A percentile compares a stretch with the other conserved stretches of the same genome.
phyloP scores from a whole-genome alignment of 2,329 filamentous ascomycete species.

The Macrophomina phaseolina region DNA sequence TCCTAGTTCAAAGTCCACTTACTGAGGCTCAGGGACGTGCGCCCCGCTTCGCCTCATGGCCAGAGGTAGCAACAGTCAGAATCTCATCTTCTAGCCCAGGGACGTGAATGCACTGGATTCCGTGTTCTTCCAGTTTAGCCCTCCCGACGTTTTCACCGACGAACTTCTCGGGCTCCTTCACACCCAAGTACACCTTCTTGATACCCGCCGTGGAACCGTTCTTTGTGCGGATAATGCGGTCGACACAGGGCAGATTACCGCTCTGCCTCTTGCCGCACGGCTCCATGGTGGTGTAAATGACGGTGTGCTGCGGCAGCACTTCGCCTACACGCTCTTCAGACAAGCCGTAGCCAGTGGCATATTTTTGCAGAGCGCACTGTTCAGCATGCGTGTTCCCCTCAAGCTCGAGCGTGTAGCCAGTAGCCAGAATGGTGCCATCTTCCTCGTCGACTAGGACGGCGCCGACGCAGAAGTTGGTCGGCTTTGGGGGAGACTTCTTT shows the following conservation, averaged over 20 bases:
- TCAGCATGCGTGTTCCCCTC: slow-evolving; percentile 95
- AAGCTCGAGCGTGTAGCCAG: slow-evolving; percentile 90
- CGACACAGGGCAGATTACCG: slow-evolving; percentile 77
- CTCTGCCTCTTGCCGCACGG: slow-evolving; percentile 77
- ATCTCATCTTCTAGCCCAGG: slow-evolving; percentile 81
- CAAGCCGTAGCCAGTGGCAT: slow-evolving; percentile 46
- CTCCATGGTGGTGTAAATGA: slow-evolving; percentile 93
- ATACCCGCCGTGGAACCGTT: slow-evolving; percentile 65
- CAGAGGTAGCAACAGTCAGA: slow-evolving; percentile 79
- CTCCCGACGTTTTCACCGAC: slow-evolving; percentile 81
- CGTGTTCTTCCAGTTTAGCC: slow-evolving; percentile 70
- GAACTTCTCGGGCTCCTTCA: slow-evolving; percentile 89
- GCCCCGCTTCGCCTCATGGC: slow-evolving; percentile 63
- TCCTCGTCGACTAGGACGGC: slow-evolving; percentile 75
- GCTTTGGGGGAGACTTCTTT: slow-evolving; percentile 78
- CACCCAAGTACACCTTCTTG: slow-evolving; percentile 81
- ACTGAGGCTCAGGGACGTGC: neutral
- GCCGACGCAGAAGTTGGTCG: slow-evolving; percentile 92
- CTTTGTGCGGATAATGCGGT: slow-evolving; percentile 69
- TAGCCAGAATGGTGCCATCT: slow-evolving; percentile 68
- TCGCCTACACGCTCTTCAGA: slow-evolving; percentile 62
- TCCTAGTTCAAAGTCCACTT: neutral
- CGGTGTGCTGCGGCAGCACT: slow-evolving; percentile 59
- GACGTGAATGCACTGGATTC: slow-evolving; percentile 76
- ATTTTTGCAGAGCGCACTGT: slow-evolving; percentile 86